Evolutionary conservation across 257 asterid genomes (phyloP).

Genomic region (Linaria vulgaris): DNA sequence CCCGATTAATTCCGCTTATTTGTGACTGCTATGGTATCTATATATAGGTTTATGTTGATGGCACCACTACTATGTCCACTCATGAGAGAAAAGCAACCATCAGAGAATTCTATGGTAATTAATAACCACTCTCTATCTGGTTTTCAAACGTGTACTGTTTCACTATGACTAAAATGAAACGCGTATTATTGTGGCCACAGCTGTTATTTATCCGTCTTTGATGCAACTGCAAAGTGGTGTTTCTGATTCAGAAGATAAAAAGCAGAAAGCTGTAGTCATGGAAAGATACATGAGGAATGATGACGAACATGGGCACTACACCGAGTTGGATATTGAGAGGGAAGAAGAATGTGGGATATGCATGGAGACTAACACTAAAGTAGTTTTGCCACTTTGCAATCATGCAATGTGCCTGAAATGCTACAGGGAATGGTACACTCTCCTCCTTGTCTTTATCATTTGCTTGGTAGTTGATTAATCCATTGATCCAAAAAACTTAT

Average conservation of each 20-base stretch:
- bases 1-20: constrained; percentile 5
- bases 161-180: constrained; percentile 20
- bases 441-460: neutral
- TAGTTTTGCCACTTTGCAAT: constrained; percentile 84
- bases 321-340: constrained; percentile 76
- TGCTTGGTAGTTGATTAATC: neutral
- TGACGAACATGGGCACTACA: constrained; percentile 43
- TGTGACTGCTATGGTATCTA: constrained; percentile 16
- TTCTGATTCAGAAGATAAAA: constrained; percentile 80
- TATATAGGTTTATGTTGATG: constrained; percentile 83
- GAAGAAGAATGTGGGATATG: constrained; percentile 98
- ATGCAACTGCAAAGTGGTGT: constrained; percentile 86
- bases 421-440: constrained; percentile 84
- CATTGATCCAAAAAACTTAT: too few relatives aligned
- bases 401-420: constrained; percentile 91
- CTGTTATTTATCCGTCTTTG: constrained; percentile 87
- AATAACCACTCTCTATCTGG: too few relatives aligned
- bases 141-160: constrained; percentile 12
- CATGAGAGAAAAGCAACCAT: constrained; percentile 95
- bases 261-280: constrained; percentile 66
- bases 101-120: constrained; percentile 92
- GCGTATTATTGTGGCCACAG: constrained; percentile 43
- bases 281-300: constrained; percentile 85
- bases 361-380: constrained; percentile 81
- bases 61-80: constrained; percentile 90